Percentiles rank a stretch among this genome's conserved stretches.
Conservation (phyloP, 1,284 basidiomycete genomes). For the Gomphus bonarii region DNA sequence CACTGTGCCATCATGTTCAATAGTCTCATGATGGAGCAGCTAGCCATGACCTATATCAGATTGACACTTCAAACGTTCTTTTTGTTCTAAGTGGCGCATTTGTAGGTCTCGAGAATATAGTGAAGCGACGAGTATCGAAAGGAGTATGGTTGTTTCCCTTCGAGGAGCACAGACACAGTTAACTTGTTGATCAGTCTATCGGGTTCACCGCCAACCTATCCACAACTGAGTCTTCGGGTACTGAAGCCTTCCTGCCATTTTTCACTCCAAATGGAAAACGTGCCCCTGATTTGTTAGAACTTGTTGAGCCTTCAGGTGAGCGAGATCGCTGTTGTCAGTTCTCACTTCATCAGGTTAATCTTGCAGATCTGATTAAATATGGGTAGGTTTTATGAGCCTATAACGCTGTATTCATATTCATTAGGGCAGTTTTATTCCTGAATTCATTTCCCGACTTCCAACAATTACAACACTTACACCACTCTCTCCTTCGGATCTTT, state of each 20-base stretch:
- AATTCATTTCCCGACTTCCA: slow-evolving; percentile 87
- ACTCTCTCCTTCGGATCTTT: slow-evolving; percentile 63
- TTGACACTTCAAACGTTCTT: slow-evolving; percentile 83
- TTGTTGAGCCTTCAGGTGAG: slow-evolving; percentile 58
- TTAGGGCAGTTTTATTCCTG: slow-evolving; percentile 71
- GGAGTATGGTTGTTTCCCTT: slow-evolving; percentile 44
- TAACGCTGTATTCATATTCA: slow-evolving; percentile 2
- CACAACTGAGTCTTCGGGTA: slow-evolving; percentile 22
- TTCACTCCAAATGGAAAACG: slow-evolving; percentile 60
- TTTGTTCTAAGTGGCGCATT: slow-evolving; percentile 93
- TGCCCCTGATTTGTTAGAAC: slow-evolving; percentile 43
- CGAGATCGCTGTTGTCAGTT: not conserved
- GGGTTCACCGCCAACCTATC: slow-evolving; percentile 72
- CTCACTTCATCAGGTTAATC: not conserved
- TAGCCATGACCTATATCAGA: slow-evolving; percentile 57
- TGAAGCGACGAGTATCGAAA: slow-evolving; percentile 71
- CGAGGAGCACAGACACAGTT: not conserved
- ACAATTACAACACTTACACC: slow-evolving; percentile 77
- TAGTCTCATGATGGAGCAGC: slow-evolving; percentile 27
- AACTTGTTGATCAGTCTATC: slow-evolving; percentile 51
- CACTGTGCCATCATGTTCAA: no score
- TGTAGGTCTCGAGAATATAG: slow-evolving; percentile 80
- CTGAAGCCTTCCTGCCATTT: slow-evolving; percentile 40
- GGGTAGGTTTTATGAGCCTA: slow-evolving; percentile 37
- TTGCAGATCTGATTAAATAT: slow-evolving; percentile 71